Evolutionary conservation across 2,329 filamentous ascomycete genomes (phyloP).

Genomic region (Bertia moriformis): DNA sequence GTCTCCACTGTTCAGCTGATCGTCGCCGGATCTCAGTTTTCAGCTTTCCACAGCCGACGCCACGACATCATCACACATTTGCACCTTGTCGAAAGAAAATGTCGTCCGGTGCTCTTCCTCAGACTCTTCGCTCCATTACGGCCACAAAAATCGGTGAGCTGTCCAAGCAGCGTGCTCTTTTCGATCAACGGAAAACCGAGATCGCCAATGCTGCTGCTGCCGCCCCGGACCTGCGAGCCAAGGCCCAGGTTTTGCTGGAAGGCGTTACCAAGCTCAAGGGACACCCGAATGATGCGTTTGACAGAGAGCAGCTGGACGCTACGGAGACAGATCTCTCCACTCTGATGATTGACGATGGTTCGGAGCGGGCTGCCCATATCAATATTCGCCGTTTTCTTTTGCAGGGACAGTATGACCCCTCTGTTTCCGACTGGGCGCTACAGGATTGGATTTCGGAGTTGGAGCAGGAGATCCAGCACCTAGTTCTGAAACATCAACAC

Average conservation of each 20-base stretch:
- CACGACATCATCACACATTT: no score
- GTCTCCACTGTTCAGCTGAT: no score
- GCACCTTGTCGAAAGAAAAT: no score
- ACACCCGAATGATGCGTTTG: constrained; percentile 3
- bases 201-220: constrained; percentile 12
- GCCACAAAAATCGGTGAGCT: constrained; percentile 26
- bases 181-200: constrained; percentile 17
- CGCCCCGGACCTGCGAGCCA: constrained; percentile 11
- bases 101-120: constrained; percentile 3
- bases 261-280: constrained; percentile 14
- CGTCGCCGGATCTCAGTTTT: no score
- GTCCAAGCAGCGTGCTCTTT: constrained; percentile 20
- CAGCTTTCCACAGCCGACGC: no score
- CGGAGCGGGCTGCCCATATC: constrained; percentile 5
- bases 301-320: constrained; percentile 1
- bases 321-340: constrained; percentile 11
- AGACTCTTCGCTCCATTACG: constrained; percentile 26
- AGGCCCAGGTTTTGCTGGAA: constrained; percentile 15
- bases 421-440: constrained; percentile 18
- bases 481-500: constrained; percentile 25
- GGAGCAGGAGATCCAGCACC: constrained; percentile 20
- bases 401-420: constrained; percentile 24
- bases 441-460: constrained; percentile 18
- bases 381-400: constrained; percentile 23
- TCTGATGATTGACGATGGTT: constrained; percentile 11